A percentile compares a stretch with the other conserved stretches of the same genome.
Conservation (phyloP, 257 asterid genomes). For the Solanum virginianum region DNA sequence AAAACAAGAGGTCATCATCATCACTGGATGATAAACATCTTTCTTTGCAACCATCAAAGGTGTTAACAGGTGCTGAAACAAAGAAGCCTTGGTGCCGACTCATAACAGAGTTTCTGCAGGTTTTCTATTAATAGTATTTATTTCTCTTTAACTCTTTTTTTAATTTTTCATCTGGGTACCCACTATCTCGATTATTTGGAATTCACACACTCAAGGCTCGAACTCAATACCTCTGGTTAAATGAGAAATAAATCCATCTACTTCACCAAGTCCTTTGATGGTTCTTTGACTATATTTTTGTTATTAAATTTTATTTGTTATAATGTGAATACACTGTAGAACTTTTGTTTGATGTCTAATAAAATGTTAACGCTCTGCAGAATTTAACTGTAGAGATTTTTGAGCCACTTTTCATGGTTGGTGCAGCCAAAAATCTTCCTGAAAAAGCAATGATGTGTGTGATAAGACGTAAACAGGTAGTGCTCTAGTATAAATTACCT, state of each 20-base stretch:
- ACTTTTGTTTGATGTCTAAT: constrained; percentile 5
- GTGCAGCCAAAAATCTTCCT: constrained; percentile 45
- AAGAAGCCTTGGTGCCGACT: neutral
- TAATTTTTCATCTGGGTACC: neutral
- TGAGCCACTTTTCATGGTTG: constrained; percentile 36
- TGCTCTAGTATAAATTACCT: neutral
- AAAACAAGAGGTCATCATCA: no score
- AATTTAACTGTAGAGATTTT: constrained; percentile 33
- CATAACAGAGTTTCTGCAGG: constrained; percentile 11
- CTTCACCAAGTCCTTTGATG: neutral
- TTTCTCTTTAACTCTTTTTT: neutral
- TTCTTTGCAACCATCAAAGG: no score
- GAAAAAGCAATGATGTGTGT: constrained; percentile 33
- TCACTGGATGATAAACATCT: no score
- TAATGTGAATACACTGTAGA: constrained; percentile 21
- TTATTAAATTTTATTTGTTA: neutral
- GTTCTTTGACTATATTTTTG: neutral
- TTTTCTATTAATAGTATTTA: neutral
- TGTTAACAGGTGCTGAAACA: neutral
- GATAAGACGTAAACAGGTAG: constrained; percentile 44
- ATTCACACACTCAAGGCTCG: fast-evolving
- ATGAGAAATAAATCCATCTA: fast-evolving
- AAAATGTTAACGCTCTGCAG: constrained; percentile 21
- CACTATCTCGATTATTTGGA: neutral
- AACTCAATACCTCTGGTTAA: no score